Evolutionary conservation across 2,329 filamentous ascomycete genomes (phyloP).

Genomic region (Trichoderma sp.): DNA sequence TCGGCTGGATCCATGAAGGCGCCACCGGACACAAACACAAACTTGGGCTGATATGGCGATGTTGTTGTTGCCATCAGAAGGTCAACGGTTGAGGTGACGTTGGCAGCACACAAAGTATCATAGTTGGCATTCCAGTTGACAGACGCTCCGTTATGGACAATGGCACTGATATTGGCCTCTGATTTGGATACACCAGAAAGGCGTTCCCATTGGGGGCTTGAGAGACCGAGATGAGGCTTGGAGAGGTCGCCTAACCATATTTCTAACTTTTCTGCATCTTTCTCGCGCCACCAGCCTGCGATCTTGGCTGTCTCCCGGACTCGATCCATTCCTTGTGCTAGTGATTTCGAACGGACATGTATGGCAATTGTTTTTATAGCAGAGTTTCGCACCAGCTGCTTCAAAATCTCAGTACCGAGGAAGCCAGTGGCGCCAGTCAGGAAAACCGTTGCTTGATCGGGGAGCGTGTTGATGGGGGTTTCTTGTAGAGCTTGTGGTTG

Average conservation of each 20-base stretch:
- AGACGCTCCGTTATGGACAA: conserved; percentile 77
- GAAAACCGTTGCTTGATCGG: conserved; percentile 11
- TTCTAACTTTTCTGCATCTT: not conserved
- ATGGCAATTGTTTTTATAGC: not conserved
- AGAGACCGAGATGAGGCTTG: not conserved
- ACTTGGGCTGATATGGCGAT: conserved; percentile 21
- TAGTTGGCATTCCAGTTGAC: conserved; percentile 82
- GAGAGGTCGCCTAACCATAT: conserved; percentile 11
- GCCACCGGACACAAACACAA: conserved; percentile 28
- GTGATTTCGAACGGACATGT: conserved; percentile 10
- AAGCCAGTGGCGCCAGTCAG: conserved; percentile 15
- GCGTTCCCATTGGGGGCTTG: not conserved
- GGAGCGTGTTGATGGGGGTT: not conserved
- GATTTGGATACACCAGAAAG: not conserved
- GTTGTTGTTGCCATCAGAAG: conserved; percentile 19
- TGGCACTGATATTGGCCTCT: conserved; percentile 47
- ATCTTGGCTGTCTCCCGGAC: conserved; percentile 8
- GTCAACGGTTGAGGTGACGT: conserved; percentile 52
- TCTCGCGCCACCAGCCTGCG: conserved; percentile 10
- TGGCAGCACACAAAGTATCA: conserved; percentile 64
- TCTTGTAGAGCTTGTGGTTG: not conserved
- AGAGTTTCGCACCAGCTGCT: not conserved
- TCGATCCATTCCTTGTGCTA: not conserved
- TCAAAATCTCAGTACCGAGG: conserved; percentile 17
- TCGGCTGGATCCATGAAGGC: not conserved